Evolutionary conservation across 2,329 filamentous ascomycete species (phyloP), one percentile per base, ranked within the genome.

Genomic region (Exophiala sideris): DNA sequence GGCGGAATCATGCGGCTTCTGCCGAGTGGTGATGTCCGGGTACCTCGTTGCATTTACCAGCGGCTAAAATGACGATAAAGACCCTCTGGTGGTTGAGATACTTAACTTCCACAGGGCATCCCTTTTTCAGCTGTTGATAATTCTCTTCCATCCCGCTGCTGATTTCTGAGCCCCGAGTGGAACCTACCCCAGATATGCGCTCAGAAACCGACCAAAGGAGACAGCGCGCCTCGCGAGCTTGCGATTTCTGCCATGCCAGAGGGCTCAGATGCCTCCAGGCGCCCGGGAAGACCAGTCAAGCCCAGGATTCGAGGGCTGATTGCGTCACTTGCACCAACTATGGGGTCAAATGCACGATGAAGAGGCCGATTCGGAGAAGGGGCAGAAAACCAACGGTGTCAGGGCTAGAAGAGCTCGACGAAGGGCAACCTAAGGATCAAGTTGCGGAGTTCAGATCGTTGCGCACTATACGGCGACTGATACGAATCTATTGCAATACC

Each of bases 401-500:
- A 18, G 14, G 18, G 6, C 6, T n/a, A 5, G n/a, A 18, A 10
- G 12, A 38, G 14, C 14, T 38, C 14, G 35, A 38, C 35, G 11
- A 16, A 3, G 35, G 14, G 5, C 12, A 38, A 38, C 35, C 11
- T n/a, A 40, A 14, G 8, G n/a, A 16, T 40, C 21, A 34, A 35
- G 6, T 3, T 34, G 3, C 45, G 11, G 45, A 35, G 18, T 14
- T 47, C 24, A 20, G 6, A 20, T 48, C 46, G 9, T 39, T 48
- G 34, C 35, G 41, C 16, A 29, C 38, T 5, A 50, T 50, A 24
- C 29, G 20, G 24, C 47, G 35, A 9, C 36, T 50, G 16, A n/a
- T 50, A 33, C 47, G 47, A 20, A 50, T 50, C 35, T 50, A 50
- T 32, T 32, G 47, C 20, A 32, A 50, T 18, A 50, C 47, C 14